Conservation (phyloP, 129 eudicot genomes). For the Rutidosis leptorrhynchoides region DNA sequence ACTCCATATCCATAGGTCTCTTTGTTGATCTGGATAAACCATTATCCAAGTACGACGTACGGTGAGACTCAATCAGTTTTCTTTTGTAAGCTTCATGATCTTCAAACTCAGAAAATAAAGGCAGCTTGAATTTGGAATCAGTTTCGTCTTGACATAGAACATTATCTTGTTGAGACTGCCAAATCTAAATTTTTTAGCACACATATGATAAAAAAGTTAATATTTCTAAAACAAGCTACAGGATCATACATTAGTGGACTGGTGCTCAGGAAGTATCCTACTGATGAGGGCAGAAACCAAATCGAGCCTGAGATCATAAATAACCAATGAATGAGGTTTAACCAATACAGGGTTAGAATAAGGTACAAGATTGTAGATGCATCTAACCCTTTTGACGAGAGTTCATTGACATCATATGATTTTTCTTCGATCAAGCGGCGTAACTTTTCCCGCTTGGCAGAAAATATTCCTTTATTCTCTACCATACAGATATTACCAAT, state of each 20-base stretch:
- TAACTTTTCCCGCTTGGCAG: constrained; percentile 54
- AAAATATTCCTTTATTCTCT: constrained; percentile 59
- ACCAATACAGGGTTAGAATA: constrained; percentile 5
- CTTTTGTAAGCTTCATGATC: constrained; percentile 23
- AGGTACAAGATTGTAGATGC: constrained; percentile 7
- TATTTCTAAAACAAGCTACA: constrained; percentile 13
- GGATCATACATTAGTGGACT: constrained; percentile 44
- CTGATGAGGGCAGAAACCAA: constrained; percentile 61
- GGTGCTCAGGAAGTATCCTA: constrained; percentile 56
- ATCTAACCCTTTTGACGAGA: constrained; percentile 59
- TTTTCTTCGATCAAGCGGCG: constrained; percentile 47
- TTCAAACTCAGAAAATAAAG: constrained; percentile 18
- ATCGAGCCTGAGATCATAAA: constrained; percentile 50
- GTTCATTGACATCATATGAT: constrained; percentile 39
- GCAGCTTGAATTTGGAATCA: constrained; percentile 20
- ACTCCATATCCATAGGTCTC: constrained; percentile 31
- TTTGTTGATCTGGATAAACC: constrained; percentile 18
- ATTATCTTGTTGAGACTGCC: constrained; percentile 25
- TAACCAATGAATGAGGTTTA: constrained; percentile 12
- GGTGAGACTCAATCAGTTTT: constrained; percentile 13
- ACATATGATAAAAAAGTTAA: constrained; percentile 1
- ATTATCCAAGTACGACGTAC: constrained; percentile 26
- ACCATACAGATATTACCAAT: constrained; percentile 12
- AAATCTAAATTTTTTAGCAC: constrained; percentile 25
- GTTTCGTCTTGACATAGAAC: constrained; percentile 22